A percentile compares a stretch with the other conserved stretches of the same genome.
These are phyloP conservation scores for Cystobasidium tubakii DNA, from an alignment of 768 basidiomycete species.

Conservation along the genomic window DNA sequence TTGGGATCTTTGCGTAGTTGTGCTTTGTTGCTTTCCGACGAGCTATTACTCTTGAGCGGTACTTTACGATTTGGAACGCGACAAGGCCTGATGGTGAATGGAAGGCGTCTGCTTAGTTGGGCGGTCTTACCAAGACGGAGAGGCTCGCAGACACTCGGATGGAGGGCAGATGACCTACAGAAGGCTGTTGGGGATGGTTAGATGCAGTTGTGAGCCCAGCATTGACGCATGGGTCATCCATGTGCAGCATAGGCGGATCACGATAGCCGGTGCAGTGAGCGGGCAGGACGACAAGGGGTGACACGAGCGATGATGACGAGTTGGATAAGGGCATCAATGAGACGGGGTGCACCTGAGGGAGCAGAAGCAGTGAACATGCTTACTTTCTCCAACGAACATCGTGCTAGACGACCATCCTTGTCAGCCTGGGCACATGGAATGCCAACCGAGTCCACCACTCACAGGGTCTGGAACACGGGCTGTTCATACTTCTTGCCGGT, in stretches of 20 bases:
- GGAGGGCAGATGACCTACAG: neutral
- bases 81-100: conserved; percentile 4
- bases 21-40: neutral
- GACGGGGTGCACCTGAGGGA: too few relatives aligned
- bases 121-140: too few relatives aligned
- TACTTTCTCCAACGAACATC: conserved; percentile 26
- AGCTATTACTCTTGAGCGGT: neutral
- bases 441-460: too few relatives aligned
- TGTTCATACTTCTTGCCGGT: conserved; percentile 36
- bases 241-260: too few relatives aligned
- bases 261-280: neutral
- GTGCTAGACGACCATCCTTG: too few relatives aligned
- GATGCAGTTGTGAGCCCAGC: neutral
- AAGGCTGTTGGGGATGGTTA: conserved; percentile 4
- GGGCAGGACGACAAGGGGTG: neutral
- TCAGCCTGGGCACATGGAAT: neutral
- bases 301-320: neutral
- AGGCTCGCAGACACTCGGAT: too few relatives aligned
- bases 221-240: too few relatives aligned
- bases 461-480: conserved; percentile 37
- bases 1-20: neutral
- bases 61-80: conserved; percentile 12
- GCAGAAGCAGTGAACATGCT: too few relatives aligned
- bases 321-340: too few relatives aligned
- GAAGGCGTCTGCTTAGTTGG: too few relatives aligned